These are phyloP conservation scores for Oryza meyeriana DNA, from an alignment of 176 grass and related monocot genomes.

Conservation along the genomic window DNA sequence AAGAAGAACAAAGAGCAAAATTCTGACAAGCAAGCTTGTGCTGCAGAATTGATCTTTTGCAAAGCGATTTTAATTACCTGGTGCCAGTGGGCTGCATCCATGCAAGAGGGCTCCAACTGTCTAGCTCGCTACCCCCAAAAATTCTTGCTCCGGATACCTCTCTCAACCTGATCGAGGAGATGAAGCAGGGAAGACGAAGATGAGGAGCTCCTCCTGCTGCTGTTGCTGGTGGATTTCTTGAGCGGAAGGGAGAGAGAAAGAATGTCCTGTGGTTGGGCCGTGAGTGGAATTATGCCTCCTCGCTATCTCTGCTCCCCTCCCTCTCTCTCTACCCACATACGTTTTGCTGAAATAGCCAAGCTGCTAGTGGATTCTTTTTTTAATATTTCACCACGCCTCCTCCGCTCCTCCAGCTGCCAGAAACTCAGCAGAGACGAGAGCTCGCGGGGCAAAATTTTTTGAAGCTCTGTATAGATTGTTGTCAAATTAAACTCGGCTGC, in stretches of 20 bases:
- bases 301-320: background rate
- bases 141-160: constrained; percentile 17
- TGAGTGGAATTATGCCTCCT: constrained; percentile 48
- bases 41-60: constrained; percentile 26
- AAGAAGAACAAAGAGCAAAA: constrained; percentile 7
- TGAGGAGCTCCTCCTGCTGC: constrained; percentile 4
- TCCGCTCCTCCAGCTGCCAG: constrained; percentile 28
- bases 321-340: constrained; percentile 16
- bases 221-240: constrained; percentile 26
- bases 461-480: constrained; percentile 11
- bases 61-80: constrained; percentile 62
- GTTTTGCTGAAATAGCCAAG: constrained; percentile 41
- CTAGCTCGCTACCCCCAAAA: background rate
- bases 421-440: background rate
- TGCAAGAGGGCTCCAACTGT: constrained; percentile 42
- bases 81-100: constrained; percentile 83
- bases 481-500: constrained; percentile 6
- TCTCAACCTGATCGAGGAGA: background rate
- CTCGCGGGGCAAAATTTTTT: background rate
- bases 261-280: constrained; percentile 40
- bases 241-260: constrained; percentile 27
- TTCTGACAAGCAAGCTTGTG: constrained; percentile 15
- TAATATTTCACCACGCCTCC: constrained; percentile 35
- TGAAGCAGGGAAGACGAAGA: constrained; percentile 22
- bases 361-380: constrained; percentile 48